phyloP scores from a whole-genome alignment of 495 filamentous ascomycete species.

The Podospora didyma region DNA sequence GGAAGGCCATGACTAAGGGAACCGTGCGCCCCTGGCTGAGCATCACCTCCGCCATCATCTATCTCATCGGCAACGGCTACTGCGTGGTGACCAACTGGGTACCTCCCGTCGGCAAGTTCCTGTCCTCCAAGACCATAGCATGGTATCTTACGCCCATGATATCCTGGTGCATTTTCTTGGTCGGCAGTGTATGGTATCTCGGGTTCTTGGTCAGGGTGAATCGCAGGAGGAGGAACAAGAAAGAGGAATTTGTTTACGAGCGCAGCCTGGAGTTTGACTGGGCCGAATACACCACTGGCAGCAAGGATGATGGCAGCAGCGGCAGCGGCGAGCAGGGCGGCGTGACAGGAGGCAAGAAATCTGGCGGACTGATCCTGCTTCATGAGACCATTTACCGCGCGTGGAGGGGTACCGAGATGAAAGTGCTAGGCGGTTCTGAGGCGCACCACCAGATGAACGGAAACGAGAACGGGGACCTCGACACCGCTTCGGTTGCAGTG shows the following conservation, averaged over 20 bases:
- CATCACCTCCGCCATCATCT: neutral
- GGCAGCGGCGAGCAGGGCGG: neutral
- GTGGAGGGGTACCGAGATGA: conserved; percentile 10
- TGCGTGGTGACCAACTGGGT: conserved; percentile 16
- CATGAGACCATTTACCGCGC: conserved; percentile 8
- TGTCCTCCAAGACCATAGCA: neutral
- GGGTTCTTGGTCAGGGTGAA: conserved; percentile 8
- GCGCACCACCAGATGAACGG: no score
- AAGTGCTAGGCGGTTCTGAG: conserved; percentile 1
- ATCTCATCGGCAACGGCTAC: conserved; percentile 13
- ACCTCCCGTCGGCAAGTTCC: conserved; percentile 8
- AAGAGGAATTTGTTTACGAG: conserved; percentile 6
- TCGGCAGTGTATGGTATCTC: conserved; percentile 7
- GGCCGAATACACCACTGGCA: conserved; percentile 7
- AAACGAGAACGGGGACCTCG: neutral
- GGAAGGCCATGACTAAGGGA: conserved; percentile 6
- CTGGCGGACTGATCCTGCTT: conserved; percentile 1
- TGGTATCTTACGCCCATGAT: conserved; percentile 28
- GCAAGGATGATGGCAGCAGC: neutral
- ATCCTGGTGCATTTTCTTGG: neutral
- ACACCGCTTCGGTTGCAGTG: neutral
- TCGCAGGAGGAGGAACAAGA: neutral
- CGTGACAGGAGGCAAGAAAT: neutral
- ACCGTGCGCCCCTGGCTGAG: conserved; percentile 4
- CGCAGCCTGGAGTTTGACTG: conserved; percentile 12